These are phyloP conservation scores for Macrophomina tecta DNA, from an alignment of 2,329 filamentous ascomycete genomes.

Conservation along the genomic window DNA sequence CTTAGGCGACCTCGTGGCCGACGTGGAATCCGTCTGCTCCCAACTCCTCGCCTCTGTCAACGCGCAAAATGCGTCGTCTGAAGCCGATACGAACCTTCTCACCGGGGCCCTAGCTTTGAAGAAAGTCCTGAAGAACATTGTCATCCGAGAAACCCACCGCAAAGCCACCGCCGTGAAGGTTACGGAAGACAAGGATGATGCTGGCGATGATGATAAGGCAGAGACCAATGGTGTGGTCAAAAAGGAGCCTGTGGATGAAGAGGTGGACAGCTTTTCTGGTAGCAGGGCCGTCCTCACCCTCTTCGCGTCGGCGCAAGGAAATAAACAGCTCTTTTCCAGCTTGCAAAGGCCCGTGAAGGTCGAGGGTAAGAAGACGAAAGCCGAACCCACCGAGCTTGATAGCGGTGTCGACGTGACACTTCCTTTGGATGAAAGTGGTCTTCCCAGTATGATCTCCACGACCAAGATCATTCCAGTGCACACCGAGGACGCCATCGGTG, in stretches of 20 bases:
- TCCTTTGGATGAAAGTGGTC: conserved; percentile 65
- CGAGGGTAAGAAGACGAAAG: conserved; percentile 39
- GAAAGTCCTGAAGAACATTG: conserved; percentile 39
- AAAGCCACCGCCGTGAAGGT: conserved; percentile 7
- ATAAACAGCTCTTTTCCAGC: conserved; percentile 79
- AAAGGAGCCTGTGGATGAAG: conserved; percentile 26
- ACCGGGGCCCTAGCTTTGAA: conserved; percentile 43
- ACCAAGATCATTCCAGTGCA: conserved; percentile 68
- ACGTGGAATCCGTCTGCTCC: conserved; percentile 49
- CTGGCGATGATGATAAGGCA: conserved; percentile 1
- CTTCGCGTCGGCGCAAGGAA: conserved; percentile 73
- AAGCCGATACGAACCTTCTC: conserved; percentile 40
- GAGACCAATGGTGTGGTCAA: conserved; percentile 27
- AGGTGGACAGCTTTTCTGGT: conserved; percentile 35
- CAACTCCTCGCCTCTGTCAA: conserved; percentile 46
- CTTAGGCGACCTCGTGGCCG: conserved; percentile 50
- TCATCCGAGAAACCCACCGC: conserved; percentile 40
- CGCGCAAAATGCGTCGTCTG: conserved; percentile 34
- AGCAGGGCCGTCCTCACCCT: conserved; percentile 73
- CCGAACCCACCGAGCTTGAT: conserved; percentile 45
- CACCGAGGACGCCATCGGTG: conserved; percentile 46
- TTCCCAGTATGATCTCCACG: conserved; percentile 77
- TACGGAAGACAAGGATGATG: not conserved
- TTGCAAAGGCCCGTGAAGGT: conserved; percentile 63
- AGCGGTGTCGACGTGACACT: conserved; percentile 51